phyloP scores from a whole-genome alignment of 1,284 basidiomycete species.

The Wallemia ichthyophaga region DNA sequence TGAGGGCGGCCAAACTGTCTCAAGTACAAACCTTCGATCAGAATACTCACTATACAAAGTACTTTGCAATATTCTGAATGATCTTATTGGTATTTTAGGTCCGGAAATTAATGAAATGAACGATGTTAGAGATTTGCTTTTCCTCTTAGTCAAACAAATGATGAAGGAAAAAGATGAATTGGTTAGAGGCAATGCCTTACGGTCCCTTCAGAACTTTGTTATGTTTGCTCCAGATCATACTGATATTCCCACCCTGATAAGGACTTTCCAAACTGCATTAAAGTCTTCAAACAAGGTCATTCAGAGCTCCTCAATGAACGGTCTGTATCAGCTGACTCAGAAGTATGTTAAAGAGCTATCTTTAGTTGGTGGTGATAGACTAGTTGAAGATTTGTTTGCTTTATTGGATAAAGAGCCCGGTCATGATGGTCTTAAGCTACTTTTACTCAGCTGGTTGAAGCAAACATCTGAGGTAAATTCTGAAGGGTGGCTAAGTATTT shows the following conservation, averaged over 20 bases:
- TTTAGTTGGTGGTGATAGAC: conserved; percentile 63
- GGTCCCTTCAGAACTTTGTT: conserved; percentile 79
- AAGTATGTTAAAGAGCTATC: conserved; percentile 76
- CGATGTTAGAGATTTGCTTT: conserved; percentile 45
- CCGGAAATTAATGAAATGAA: conserved; percentile 77
- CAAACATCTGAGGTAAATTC: conserved; percentile 81
- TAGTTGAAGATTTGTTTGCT: conserved; percentile 81
- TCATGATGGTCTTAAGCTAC: conserved; percentile 74
- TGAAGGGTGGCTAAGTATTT: conserved; percentile 90
- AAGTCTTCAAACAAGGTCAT: conserved; percentile 48
- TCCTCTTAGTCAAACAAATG: conserved; percentile 63
- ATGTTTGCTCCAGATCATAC: conserved; percentile 74
- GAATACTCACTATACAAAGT: conserved; percentile 74
- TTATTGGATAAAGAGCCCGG: conserved; percentile 80
- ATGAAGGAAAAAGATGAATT: conserved; percentile 59
- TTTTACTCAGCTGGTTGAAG: conserved; percentile 79
- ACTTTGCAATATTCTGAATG: conserved; percentile 69
- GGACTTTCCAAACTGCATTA: conserved; percentile 41
- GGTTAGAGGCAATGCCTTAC: conserved; percentile 72
- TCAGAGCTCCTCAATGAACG: conserved; percentile 79
- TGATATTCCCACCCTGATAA: conserved; percentile 43
- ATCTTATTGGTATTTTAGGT: conserved; percentile 72
- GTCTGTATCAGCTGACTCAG: conserved; percentile 87
- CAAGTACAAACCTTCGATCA: conserved; percentile 58
- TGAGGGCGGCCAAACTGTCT: conserved; percentile 50